Base-by-base conservation (phyloP, 169 alveolate species). In the Eimeria maxima region DNA sequence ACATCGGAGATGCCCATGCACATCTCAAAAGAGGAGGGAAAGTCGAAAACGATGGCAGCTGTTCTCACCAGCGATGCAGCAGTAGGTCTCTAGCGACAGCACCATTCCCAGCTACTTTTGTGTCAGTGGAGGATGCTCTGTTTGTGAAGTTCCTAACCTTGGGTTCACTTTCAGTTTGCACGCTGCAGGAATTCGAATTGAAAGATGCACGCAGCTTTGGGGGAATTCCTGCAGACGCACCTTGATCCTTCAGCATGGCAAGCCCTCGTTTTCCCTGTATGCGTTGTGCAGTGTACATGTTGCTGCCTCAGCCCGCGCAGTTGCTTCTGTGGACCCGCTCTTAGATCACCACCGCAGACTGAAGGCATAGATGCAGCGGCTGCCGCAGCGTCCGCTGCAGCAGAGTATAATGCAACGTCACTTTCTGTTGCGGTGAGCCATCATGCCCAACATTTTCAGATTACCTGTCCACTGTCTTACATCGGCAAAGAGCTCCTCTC, bases 271-370 rank as follows among this genome's bases (percentile, higher is more conserved):
- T 80, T 65, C 60, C 45, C 60, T 45, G 89, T 69, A 22, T 47
- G 67, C 89, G 33, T 6, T 44, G 65, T 47, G 65, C 89, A 80
- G 89, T 47, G 89, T 53, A 80, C 89, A 1, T 47, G 89, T 8
- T 80, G 69, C 89, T 80, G 89, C 89, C 89, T 45, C 42, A 47
- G 69, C 29, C 89, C 89, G 13, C 89, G 89, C 45, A 80, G 89
- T 29, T 80, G 89, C 47, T 29, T n/a, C 45, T 80, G 89, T n/a
- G 89, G 45, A 44, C 89, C 69, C 89, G 47, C 89, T n/a, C 89
- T 24, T 24, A 80, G 69, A 53, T 24, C 38, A 10, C 18, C 38
- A 24, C 69, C 89, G 18, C 29, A 22, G 4, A 80, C 65, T 20
- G 42, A 65, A 53, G 45, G 89, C 89, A 53, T 80, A 5, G 89